These are phyloP conservation scores for Lasiodiplodia sp. DNA, from an alignment of 2,329 filamentous ascomycete genomes.

Conservation along the genomic window DNA sequence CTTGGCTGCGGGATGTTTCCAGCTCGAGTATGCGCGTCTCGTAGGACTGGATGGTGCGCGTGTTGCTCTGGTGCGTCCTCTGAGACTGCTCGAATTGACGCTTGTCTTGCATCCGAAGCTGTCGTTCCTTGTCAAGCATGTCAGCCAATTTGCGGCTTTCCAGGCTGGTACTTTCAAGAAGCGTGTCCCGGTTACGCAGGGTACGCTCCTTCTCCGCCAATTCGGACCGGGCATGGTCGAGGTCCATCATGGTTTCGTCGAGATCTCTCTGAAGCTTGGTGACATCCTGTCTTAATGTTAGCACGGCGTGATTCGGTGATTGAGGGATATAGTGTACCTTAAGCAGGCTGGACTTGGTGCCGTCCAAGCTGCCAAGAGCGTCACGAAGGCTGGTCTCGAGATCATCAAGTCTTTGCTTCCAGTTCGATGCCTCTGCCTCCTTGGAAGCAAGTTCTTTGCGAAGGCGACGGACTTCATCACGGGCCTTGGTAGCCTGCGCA, in stretches of 20 bases:
- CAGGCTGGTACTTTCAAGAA: conserved; percentile 87
- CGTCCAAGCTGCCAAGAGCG: conserved; percentile 85
- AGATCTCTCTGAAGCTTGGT: conserved; percentile 87
- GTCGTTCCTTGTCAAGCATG: conserved; percentile 88
- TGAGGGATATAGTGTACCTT: conserved; percentile 60
- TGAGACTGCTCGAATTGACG: conserved; percentile 87
- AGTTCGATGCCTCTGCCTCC: conserved; percentile 87
- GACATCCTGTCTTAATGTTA: conserved; percentile 66
- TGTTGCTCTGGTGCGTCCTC: conserved; percentile 85
- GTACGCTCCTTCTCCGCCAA: conserved; percentile 90
- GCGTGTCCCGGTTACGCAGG: conserved; percentile 84
- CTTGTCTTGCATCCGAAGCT: conserved; percentile 84
- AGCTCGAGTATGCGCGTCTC: conserved; percentile 86
- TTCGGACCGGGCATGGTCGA: conserved; percentile 78
- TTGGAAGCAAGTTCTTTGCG: conserved; percentile 83
- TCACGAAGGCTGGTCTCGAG: conserved; percentile 88
- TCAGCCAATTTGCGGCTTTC: conserved; percentile 86
- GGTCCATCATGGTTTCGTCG: conserved; percentile 81
- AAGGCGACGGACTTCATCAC: conserved; percentile 83
- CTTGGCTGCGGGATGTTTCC: conserved; percentile 77
- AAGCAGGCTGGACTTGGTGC: conserved; percentile 83
- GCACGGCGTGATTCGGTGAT: background rate
- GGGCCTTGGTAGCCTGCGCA: conserved; percentile 77
- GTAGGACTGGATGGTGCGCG: conserved; percentile 83
- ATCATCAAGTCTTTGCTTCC: conserved; percentile 89